Base-by-base conservation (phyloP, 805 yeast genomes). In the Myxozyma monticola region DNA sequence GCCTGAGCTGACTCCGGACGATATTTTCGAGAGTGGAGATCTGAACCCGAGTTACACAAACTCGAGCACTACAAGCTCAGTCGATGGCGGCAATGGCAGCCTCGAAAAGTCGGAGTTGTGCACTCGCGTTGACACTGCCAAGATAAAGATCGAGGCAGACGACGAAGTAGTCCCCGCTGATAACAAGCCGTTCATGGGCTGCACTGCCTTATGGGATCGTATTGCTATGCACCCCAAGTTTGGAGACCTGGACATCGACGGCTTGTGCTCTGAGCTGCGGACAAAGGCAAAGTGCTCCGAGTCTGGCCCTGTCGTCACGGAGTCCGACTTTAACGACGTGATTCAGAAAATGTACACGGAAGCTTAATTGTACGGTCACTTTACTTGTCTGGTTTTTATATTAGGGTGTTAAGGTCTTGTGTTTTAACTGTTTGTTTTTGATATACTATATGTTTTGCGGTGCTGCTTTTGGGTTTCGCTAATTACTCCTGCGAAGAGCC, bases 181-280 rank as follows among this genome's bases (percentile, higher is more conserved):
- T 49, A 70, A 68, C 15, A 74, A 77, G 12, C 65, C 60, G 8
- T 38, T 48, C 80, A 51, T 85, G 69, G 81, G 80, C 63, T 93
- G 99, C 68, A 80, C 95, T 0, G 96, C 89, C 60, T 84, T 91
- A 14, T 93, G 99, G 99, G 98, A 91, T 68, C 78, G 98, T 64
- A 85, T 93, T 33, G 86, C 96, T 1, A 70, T 93, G 20, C 98
- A 93, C 74, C 98, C 99, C 29, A 81, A 85, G 65, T 93, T 90
- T 68, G 81, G 93, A 4, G 96, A 90, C 52, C 75, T 93, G 45
- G 99, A 93, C 68, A 90, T 93, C 58, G 97, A 91, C 65, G 95
- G 96, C 1, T 76, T 93, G 66, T 93, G 99, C 76, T 66, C 72
- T 37, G 99, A 93, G 71, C 76, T 93, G 65, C 86, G 91, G 69